Percentiles rank a stretch among this genome's conserved stretches.
Evolutionary conservation across 2,329 filamentous ascomycete species (phyloP).

Genomic region (Trichoderma sp.): DNA sequence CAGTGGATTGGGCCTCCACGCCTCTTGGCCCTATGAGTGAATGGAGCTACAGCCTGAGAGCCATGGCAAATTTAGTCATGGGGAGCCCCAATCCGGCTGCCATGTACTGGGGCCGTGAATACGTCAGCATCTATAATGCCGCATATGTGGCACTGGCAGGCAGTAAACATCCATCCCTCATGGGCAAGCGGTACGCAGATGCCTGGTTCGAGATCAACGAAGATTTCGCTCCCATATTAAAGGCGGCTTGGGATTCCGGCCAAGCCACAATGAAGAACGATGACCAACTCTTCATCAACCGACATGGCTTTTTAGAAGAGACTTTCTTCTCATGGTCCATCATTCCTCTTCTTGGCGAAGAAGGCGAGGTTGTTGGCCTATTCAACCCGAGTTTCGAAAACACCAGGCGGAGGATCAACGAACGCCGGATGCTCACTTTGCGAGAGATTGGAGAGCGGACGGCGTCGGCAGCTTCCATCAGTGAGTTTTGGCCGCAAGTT

Average conservation of each 20-base stretch:
- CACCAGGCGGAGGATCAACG: constrained; percentile 72
- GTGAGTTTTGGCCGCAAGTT: constrained; percentile 70
- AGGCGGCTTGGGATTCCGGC: constrained; percentile 64
- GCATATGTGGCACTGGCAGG: constrained; percentile 70
- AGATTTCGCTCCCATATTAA: constrained; percentile 65
- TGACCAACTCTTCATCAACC: constrained; percentile 69
- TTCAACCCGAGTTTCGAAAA: constrained; percentile 83
- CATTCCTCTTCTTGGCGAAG: constrained; percentile 70
- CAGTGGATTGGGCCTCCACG: constrained; percentile 70
- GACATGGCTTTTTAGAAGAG: constrained; percentile 71
- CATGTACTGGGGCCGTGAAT: constrained; percentile 75
- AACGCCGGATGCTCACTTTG: constrained; percentile 75
- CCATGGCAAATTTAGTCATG: constrained; percentile 82
- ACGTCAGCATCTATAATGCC: constrained; percentile 69
- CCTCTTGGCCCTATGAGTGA: constrained; percentile 70
- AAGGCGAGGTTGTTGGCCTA: constrained; percentile 70
- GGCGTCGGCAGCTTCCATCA: constrained; percentile 67
- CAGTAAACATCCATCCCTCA: constrained; percentile 70
- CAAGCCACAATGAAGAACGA: constrained; percentile 84
- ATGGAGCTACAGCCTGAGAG: constrained; percentile 69
- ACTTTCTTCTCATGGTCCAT: constrained; percentile 82
- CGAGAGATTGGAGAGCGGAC: constrained; percentile 75
- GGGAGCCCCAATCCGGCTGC: constrained; percentile 70
- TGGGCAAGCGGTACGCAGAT: constrained; percentile 68
- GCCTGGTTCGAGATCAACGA: constrained; percentile 75